phyloP scores from a whole-genome alignment of 352 stramenopile genomes.

The Stramenopiles sp. region DNA sequence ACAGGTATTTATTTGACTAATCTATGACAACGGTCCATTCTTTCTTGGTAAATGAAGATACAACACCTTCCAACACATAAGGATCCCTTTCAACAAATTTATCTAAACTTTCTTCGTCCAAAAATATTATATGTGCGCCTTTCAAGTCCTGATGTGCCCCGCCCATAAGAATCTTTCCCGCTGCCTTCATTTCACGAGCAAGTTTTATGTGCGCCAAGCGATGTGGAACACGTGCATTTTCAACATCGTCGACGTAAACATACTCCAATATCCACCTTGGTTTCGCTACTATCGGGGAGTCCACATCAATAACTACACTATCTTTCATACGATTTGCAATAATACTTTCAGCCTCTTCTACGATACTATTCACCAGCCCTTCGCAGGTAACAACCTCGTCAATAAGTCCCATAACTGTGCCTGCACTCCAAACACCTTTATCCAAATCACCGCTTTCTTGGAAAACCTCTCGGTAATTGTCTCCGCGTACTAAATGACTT shows the following conservation, averaged over 20 bases:
- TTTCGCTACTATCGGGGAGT: background rate
- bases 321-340: background rate
- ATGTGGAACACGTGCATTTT: background rate
- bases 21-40: background rate
- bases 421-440: slow-evolving; percentile 27
- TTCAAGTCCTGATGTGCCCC: background rate
- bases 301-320: background rate
- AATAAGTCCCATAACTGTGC: slow-evolving; percentile 28
- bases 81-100: background rate
- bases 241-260: background rate
- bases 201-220: background rate
- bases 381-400: slow-evolving; percentile 23
- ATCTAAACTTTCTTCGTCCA: background rate
- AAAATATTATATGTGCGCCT: background rate
- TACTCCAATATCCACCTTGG: background rate
- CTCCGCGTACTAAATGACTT: slow-evolving; percentile 25
- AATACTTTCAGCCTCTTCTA: slow-evolving; percentile 24
- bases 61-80: background rate
- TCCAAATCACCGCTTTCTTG: slow-evolving; percentile 24
- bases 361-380: slow-evolving; percentile 26
- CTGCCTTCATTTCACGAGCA: background rate
- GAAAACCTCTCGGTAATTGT: slow-evolving; percentile 23
- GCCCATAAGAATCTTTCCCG: background rate
- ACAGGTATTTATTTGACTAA: background rate
- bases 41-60: background rate